These are phyloP conservation scores for Solanum acaule DNA, from an alignment of 257 asterid genomes.

Conservation along the genomic window DNA sequence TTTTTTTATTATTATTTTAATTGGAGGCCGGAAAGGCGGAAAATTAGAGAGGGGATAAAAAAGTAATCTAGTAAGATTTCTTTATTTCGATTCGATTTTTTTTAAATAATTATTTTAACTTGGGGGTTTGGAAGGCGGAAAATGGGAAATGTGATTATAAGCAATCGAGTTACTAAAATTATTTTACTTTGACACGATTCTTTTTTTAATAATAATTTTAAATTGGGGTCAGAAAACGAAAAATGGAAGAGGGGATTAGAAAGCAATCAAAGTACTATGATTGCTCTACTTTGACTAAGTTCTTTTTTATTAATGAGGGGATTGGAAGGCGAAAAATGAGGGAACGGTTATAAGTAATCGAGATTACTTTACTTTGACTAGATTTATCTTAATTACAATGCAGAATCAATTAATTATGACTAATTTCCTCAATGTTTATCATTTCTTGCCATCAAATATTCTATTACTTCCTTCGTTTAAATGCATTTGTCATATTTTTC, in stretches of 20 bases:
- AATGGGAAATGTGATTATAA: neutral
- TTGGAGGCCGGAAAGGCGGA: neutral
- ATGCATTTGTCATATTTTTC: neutral
- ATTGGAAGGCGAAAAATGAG: neutral
- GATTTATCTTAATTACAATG: neutral
- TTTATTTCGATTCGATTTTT: neutral
- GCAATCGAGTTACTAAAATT: neutral
- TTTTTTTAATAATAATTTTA: too few relatives aligned
- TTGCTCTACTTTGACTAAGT: neutral
- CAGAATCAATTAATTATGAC: neutral
- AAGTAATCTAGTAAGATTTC: neutral
- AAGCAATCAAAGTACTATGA: neutral
- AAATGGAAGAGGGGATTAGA: neutral
- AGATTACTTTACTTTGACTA: neutral
- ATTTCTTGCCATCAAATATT: neutral
- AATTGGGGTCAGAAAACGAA: too few relatives aligned
- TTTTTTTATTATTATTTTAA: neutral
- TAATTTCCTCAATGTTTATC: neutral
- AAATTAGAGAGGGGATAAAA: neutral
- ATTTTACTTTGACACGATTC: neutral
- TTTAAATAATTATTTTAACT: neutral
- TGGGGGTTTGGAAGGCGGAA: neutral
- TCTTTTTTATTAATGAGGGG: neutral
- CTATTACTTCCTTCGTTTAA: neutral
- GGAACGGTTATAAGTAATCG: too few relatives aligned